phyloP scores from a whole-genome alignment of 2,329 filamentous ascomycete genomes.

The Periconia sp. region DNA sequence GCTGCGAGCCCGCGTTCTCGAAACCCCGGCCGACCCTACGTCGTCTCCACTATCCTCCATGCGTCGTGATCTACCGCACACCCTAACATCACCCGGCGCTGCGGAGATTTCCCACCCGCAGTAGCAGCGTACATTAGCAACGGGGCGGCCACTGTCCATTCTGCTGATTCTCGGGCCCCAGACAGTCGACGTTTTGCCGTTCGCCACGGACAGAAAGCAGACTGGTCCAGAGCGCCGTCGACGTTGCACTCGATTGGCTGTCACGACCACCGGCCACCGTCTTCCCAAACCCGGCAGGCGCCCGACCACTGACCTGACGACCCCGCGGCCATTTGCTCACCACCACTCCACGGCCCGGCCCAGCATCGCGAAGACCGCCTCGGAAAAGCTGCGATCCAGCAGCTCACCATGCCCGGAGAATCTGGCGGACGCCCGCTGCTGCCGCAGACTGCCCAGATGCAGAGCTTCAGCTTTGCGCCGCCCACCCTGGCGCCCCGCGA shows the following conservation, averaged over 20 bases:
- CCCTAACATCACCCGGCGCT: conserved; percentile 39
- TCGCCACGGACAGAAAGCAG: too few relatives aligned
- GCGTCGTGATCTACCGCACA: conserved; percentile 45
- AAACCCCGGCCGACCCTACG: conserved; percentile 38
- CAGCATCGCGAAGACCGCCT: background rate
- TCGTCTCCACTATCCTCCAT: conserved; percentile 43
- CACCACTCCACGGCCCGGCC: background rate
- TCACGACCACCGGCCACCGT: conserved; percentile 30
- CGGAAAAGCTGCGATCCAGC: conserved; percentile 4
- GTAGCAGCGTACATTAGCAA: conserved; percentile 31
- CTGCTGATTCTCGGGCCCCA: too few relatives aligned
- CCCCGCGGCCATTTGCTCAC: conserved; percentile 34
- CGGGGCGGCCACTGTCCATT: conserved; percentile 25
- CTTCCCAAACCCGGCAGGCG: conserved; percentile 33
- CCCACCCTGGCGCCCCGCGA: conserved; percentile 69
- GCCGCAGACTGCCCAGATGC: conserved; percentile 73
- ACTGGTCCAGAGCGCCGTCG: conserved; percentile 26
- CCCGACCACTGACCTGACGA: conserved; percentile 26
- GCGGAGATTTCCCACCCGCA: conserved; percentile 43
- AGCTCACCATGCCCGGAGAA: conserved; percentile 65
- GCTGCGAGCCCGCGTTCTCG: conserved; percentile 32
- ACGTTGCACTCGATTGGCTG: conserved; percentile 33
- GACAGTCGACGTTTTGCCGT: conserved; percentile 18
- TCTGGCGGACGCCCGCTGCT: conserved; percentile 66
- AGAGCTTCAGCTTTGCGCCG: conserved; percentile 77